These are phyloP conservation scores for Kodamaea fungicola DNA, from an alignment of 1,139 yeast genomes.

Conservation along the genomic window DNA sequence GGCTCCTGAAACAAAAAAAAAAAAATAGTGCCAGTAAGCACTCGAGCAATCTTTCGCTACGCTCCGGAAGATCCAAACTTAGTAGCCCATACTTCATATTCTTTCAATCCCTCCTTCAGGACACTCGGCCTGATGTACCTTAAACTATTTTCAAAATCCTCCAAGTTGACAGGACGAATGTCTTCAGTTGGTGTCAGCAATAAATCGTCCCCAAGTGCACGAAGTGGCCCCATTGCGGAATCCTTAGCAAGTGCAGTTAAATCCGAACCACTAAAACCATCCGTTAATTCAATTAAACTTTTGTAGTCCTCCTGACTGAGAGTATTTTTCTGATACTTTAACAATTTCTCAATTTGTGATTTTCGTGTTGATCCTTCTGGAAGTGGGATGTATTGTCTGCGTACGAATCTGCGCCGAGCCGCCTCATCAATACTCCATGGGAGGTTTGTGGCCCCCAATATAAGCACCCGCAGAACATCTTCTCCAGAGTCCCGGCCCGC, in stretches of 20 bases:
- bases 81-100: constrained; percentile 85
- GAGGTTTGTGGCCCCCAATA: constrained; percentile 90
- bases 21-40: too few species aligned
- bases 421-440: constrained; percentile 99
- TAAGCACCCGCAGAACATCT: constrained; percentile 64
- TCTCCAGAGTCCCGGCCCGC: constrained; percentile 60
- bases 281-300: constrained; percentile 59
- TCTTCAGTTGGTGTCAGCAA: constrained; percentile 81
- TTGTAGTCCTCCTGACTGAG: constrained; percentile 61
- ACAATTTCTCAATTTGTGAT: constrained; percentile 66
- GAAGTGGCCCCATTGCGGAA: constrained; percentile 96
- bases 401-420: constrained; percentile 89
- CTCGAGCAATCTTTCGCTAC: constrained; percentile 17
- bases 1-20: too few species aligned
- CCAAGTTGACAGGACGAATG: constrained; percentile 73
- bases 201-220: constrained; percentile 86
- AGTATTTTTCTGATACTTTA: constrained; percentile 74
- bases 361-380: constrained; percentile 84
- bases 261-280: constrained; percentile 91
- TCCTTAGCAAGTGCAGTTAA: constrained; percentile 94
- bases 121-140: constrained; percentile 90
- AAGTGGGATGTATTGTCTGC: constrained; percentile 90
- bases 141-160: constrained; percentile 76
- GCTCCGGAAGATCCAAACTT: constrained; percentile 93
- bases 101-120: constrained; percentile 71